Percentiles rank a stretch among this genome's conserved stretches.
Conservation (phyloP, 257 asterid genomes). For the Penstemon newberryi region DNA sequence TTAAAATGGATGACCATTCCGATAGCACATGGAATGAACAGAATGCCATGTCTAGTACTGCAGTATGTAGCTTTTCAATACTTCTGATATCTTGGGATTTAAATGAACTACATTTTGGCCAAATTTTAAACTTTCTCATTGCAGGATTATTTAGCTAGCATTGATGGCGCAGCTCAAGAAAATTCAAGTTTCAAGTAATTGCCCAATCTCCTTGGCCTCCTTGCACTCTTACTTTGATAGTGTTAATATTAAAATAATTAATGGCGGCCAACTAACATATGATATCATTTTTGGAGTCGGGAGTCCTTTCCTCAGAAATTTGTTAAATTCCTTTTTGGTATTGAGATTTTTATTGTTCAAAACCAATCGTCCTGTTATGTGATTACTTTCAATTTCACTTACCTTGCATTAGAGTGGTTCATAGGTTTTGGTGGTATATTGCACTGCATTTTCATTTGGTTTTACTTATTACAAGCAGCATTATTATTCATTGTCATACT, state of each 20-base stretch:
- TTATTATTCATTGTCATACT: neutral
- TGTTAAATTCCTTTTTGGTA: no score
- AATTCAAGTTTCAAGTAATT: conserved; percentile 69
- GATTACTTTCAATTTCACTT: no score
- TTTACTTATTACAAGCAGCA: no score
- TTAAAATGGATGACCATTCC: conserved; percentile 69
- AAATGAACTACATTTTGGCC: conserved; percentile 13
- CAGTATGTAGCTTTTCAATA: conserved; percentile 54
- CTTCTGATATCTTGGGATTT: conserved; percentile 20
- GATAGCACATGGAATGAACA: conserved; percentile 79
- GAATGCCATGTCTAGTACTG: conserved; percentile 69
- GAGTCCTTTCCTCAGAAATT: no score
- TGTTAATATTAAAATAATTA: no score
- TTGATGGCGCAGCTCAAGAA: conserved; percentile 50
- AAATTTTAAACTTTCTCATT: conserved; percentile 20
- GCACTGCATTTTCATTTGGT: no score
- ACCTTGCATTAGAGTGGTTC: no score
- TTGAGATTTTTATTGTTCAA: no score
- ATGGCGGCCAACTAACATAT: no score
- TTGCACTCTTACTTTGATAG: neutral
- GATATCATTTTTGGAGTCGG: no score
- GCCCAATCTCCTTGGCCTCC: conserved; percentile 19
- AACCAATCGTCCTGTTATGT: no score
- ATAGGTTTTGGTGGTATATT: no score
- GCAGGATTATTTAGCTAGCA: conserved; percentile 78